Percentiles rank a stretch among this genome's conserved stretches.
These are phyloP conservation scores for Meyerozyma carpophila DNA, from an alignment of 1,139 yeast species.

Conservation along the genomic window DNA sequence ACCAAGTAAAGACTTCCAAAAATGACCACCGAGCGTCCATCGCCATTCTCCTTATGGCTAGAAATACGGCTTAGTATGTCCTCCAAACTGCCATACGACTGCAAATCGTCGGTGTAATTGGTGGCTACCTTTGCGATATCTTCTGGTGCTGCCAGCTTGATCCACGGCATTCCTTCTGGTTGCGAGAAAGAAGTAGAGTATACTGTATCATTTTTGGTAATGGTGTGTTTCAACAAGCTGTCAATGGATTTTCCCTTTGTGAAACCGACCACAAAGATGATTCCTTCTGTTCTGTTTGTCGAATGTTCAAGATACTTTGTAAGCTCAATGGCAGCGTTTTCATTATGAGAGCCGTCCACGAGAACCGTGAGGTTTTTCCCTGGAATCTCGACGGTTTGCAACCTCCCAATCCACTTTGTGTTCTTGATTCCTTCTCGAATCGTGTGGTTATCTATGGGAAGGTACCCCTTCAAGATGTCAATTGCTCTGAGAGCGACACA, in stretches of 20 bases:
- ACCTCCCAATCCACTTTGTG: constrained; percentile 60
- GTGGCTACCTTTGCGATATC: constrained; percentile 11
- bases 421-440: constrained; percentile 46
- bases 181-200: constrained; percentile 57
- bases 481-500: constrained; percentile 63
- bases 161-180: constrained; percentile 95
- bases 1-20: constrained; percentile 81
- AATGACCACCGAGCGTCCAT: constrained; percentile 41
- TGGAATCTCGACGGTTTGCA: constrained; percentile 39
- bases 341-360: constrained; percentile 92
- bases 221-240: constrained; percentile 46
- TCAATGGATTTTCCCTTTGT: constrained; percentile 66
- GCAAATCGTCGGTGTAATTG: constrained; percentile 9
- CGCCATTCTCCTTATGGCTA: constrained; percentile 12
- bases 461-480: constrained; percentile 24
- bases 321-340: constrained; percentile 71
- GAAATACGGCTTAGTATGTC: constrained; percentile 11
- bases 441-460: constrained; percentile 21
- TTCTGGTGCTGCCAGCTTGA: constrained; percentile 23
- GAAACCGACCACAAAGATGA: constrained; percentile 67
- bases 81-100: constrained; percentile 15
- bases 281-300: constrained; percentile 20
- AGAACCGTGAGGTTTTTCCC: constrained; percentile 32
- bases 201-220: constrained; percentile 48
- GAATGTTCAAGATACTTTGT: constrained; percentile 26